Base-by-base conservation (phyloP, 441 rosid genomes). In the Erodium texanum region DNA sequence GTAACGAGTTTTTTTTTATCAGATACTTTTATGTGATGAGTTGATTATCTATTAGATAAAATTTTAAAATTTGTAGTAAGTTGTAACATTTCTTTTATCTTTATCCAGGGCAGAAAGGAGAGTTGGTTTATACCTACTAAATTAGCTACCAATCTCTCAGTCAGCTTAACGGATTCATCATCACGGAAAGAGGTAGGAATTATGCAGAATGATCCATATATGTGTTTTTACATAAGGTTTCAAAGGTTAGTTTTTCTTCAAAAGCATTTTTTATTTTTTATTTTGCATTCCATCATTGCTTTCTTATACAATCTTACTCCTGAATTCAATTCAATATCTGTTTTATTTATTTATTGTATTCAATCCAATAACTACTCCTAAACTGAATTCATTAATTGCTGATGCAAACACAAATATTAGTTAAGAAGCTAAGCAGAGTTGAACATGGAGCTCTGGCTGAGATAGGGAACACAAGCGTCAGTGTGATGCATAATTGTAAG, bases 91-190 rank as follows among this genome's bases (percentile, higher is more conserved):
- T 73, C 36, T 58, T 50, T 70, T 74, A 64, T 38, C 61, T 66
- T 45, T 50, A 66, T 65, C 64, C 87, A 93, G 99, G 99, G 97
- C 70, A 87, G 92, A 81, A 93, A 88, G 73, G 99, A 91, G 67
- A 88, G 89, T 79, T 93, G 99, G 99, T 91, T 93, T 82, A 88
- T 91, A 79, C 99, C 99, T 29, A 93, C 97, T 76, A 89, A 87
- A 76, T 77, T 93, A 78, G 93, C 89, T 24, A 87, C 97, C 58
- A 91, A 89, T 84, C 84, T 93, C 70, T 91, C 99, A 32, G 80
- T 89, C 76, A 93, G 96, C 80, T 85, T 93, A 38, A 77, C 97
- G 66, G 97, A 93, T 81, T 86, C 99, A 65, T 88, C 96, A 61
- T 70, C 89, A 22, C 74, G 99, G 77, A 93, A 89, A 78, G 85